A percentile compares a stretch with the other conserved stretches of the same genome.
Evolutionary conservation across 192 early-diverging fungal species (phyloP).

Genomic region (Coemansia sp.): DNA sequence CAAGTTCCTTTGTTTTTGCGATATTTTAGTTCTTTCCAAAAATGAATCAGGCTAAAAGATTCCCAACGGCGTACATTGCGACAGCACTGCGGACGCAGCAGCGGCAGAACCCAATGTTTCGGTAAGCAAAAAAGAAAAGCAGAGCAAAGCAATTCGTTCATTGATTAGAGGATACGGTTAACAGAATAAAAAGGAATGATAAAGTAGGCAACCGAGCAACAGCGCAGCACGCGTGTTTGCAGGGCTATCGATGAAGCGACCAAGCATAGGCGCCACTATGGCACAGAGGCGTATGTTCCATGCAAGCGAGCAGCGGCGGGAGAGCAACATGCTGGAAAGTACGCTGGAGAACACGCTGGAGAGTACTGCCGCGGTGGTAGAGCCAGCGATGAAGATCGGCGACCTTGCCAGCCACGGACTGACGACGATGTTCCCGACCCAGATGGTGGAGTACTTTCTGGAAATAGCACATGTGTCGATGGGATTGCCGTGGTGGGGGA

Average conservation of each 20-base stretch:
- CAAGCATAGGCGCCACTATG: too few relatives aligned
- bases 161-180: too few relatives aligned
- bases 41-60: constrained; percentile 13
- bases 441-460: constrained; percentile 65
- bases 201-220: background rate
- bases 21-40: background rate
- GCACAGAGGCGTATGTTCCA: background rate
- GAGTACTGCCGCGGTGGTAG: background rate
- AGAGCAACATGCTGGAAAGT: too few relatives aligned
- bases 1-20: background rate
- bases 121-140: background rate
- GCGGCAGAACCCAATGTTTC: background rate
- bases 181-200: too few relatives aligned
- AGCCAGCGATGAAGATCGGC: constrained; percentile 66
- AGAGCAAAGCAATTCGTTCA: too few relatives aligned
- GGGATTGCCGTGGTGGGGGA: constrained; percentile 92
- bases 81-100: background rate
- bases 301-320: background rate
- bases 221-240: background rate
- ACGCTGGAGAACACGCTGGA: too few relatives aligned
- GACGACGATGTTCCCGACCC: constrained; percentile 69
- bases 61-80: constrained; percentile 7
- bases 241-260: background rate
- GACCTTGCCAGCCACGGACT: constrained; percentile 85
- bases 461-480: constrained; percentile 79